Base-by-base conservation (phyloP, 108 stramenopile species). In the Heterococcus sp. region DNA sequence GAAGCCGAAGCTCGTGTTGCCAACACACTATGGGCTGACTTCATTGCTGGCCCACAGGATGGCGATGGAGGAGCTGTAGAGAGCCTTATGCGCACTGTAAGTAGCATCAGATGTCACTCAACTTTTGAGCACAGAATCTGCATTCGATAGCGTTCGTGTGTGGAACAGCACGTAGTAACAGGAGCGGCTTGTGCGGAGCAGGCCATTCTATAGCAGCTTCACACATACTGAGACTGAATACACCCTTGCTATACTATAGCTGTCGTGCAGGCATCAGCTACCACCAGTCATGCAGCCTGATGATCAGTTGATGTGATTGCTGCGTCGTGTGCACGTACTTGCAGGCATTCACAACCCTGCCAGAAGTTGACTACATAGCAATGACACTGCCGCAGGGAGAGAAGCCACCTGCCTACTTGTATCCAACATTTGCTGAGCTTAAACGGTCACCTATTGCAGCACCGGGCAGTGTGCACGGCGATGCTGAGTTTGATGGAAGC, bases 11-110 rank as follows among this genome's bases (percentile, higher is more conserved):
- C 75, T 2, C 37, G 74, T 8, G 40, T 73, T 34, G 80, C 84
- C 28, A 85, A 85, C 74, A 75, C 84, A 2, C 68, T 85, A 14
- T 87, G 84, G 84, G 36, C 83, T 14, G 86, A 87, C 40, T 85
- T 87, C 21, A 39, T 72, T 27, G 78, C 84, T 26, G 83, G 77
- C 46, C n/a, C 35, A 2, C 27, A 26, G 27, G 11, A 37, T 58
- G 36, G 71, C 30, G 2, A 30, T 37, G 14, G 29, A 1, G 31
- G 28, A 1, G 37, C 3, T 32, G 46, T 80, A 37, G 66, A 75
- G 33, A 39, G 66, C 33, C 85, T 82, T 58, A 37, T 82, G 4
- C 67, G 80, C 34, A 82, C 73, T 29, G 79, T 58, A 8, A 58
- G 46, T 21, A 21, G 8, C 46, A 58, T n/a, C n/a, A n/a, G n/a